A percentile compares a stretch with the other conserved stretches of the same genome.
These are phyloP conservation scores for Magnusiomyces sp. DNA, from an alignment of 1,139 yeast genomes.

Conservation along the genomic window DNA sequence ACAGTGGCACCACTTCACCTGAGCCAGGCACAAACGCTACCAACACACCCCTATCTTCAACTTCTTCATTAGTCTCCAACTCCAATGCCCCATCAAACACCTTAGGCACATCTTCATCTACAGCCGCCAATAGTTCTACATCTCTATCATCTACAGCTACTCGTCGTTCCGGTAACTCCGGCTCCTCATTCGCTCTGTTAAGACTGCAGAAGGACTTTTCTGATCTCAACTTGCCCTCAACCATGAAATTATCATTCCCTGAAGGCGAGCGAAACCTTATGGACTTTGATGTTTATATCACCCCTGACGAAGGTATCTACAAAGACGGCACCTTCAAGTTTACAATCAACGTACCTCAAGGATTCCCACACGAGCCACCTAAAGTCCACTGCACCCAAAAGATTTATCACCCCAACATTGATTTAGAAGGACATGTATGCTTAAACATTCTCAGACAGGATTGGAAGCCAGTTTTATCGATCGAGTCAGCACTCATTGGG, in stretches of 20 bases:
- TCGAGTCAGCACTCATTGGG: slow-evolving; percentile 70
- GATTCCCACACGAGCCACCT: slow-evolving; percentile 92
- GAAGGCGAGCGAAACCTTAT: slow-evolving; percentile 46
- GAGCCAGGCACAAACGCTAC: slow-evolving; percentile 3
- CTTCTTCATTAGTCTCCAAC: slow-evolving; percentile 7
- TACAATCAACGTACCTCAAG: slow-evolving; percentile 52
- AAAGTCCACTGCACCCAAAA: slow-evolving; percentile 61
- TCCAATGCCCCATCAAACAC: not conserved
- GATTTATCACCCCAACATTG: slow-evolving; percentile 92
- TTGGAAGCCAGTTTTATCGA: slow-evolving; percentile 89
- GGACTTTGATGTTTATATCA: slow-evolving; percentile 50
- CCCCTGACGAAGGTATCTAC: slow-evolving; percentile 79
- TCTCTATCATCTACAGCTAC: not conserved
- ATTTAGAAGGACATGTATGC: slow-evolving; percentile 83
- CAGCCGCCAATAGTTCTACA: slow-evolving; percentile 23
- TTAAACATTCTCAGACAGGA: slow-evolving; percentile 86
- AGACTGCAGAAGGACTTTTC: slow-evolving; percentile 50
- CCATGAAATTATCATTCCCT: slow-evolving; percentile 50
- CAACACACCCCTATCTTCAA: slow-evolving; percentile 5
- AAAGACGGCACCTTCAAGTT: slow-evolving; percentile 61
- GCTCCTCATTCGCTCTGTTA: slow-evolving; percentile 29
- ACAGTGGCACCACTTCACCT: slow-evolving; percentile 21
- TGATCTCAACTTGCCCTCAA: slow-evolving; percentile 59
- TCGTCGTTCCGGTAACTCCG: slow-evolving; percentile 2
- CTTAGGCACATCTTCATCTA: slow-evolving; percentile 23